Base-by-base conservation (phyloP, 2,329 filamentous ascomycete species). In the Lecanicillium sp. region DNA sequence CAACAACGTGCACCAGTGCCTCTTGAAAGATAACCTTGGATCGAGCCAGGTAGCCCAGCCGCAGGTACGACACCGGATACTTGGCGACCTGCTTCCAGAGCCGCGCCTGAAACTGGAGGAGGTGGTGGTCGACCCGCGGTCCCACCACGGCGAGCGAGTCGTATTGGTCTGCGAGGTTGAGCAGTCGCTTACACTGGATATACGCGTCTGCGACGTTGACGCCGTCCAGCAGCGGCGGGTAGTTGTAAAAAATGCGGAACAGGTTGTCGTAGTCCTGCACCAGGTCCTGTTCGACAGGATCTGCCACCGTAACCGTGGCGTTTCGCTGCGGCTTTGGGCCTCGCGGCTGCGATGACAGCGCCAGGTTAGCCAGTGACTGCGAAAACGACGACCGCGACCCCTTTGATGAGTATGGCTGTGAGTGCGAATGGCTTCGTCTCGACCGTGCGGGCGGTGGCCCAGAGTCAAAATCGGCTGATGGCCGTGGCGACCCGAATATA, bases 21-120 rank as follows among this genome's bases (percentile, higher is more conserved):
- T 97, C 84, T 47, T 84, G 79, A 53, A 88, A 89, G 37, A 89
- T 88, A 48, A 89, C 81, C 48, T 84, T 84, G 52, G 82, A 89
- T 32, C 86, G 79, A 8, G 88, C 83, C 30, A 95, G 72, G 53
- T 88, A 95, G 28, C 88, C 89, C 2, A 97, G 74, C 42, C 89
- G 89, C 34, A 96, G 75, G 56, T 96, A 97, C 43, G 81, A 88
- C 34, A 92, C 86, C 11, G 90, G 89, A 56, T 96, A 96, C 62
- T 95, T 96, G 37, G 89, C 88, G 46, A 96, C 94, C 61, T 96
- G 90, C 60, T 92, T 94, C 83, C 89, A 96, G 3, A 97, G 72
- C 2, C 87, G 77, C 17, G 84, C 85, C 52, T 92, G 87, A 58
- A 96, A 97, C 50, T 92, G 87, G 13, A 97, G 69, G 12, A 97